Evolutionary conservation across 139 green algal species (phyloP).

Genomic region (Tetratostichococcus sp.): DNA sequence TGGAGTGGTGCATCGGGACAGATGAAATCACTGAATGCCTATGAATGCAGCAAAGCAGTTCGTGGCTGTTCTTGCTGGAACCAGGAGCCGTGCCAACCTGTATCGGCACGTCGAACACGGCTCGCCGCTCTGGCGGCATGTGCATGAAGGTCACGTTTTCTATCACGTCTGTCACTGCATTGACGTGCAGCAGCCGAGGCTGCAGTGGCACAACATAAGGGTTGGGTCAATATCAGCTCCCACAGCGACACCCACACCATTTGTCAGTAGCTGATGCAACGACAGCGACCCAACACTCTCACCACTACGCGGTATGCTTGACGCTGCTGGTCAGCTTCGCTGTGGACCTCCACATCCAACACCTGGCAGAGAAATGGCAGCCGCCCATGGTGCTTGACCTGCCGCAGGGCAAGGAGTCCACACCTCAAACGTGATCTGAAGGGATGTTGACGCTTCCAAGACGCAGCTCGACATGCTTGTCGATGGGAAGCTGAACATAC

Average conservation of each 20-base stretch:
- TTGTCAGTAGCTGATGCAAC: too few relatives aligned
- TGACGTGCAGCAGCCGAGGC: conserved; percentile 43
- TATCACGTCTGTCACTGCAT: conserved; percentile 32
- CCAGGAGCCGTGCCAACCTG: conserved; percentile 20
- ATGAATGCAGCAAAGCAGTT: too few relatives aligned
- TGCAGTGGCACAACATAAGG: conserved; percentile 6
- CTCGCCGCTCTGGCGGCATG: conserved; percentile 29
- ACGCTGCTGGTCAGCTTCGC: not conserved
- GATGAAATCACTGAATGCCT: too few relatives aligned
- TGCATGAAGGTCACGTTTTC: conserved; percentile 54
- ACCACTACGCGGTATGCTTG: conserved; percentile 13
- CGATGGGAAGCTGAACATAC: not conserved
- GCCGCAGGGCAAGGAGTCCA: not conserved
- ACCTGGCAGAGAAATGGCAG: conserved; percentile 21
- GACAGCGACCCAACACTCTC: not conserved
- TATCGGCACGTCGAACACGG: conserved; percentile 36
- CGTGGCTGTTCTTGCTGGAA: too few relatives aligned
- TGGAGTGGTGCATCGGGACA: too few relatives aligned
- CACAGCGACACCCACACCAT: not conserved
- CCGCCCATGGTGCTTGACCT: conserved; percentile 21
- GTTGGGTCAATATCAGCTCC: not conserved
- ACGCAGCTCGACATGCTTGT: too few relatives aligned
- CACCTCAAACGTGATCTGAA: not conserved
- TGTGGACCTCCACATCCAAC: conserved; percentile 19
- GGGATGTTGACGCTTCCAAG: too few relatives aligned